These are phyloP conservation scores for Paratinospora sagittata DNA, from an alignment of 164 flowering plant genomes.

Conservation along the genomic window DNA sequence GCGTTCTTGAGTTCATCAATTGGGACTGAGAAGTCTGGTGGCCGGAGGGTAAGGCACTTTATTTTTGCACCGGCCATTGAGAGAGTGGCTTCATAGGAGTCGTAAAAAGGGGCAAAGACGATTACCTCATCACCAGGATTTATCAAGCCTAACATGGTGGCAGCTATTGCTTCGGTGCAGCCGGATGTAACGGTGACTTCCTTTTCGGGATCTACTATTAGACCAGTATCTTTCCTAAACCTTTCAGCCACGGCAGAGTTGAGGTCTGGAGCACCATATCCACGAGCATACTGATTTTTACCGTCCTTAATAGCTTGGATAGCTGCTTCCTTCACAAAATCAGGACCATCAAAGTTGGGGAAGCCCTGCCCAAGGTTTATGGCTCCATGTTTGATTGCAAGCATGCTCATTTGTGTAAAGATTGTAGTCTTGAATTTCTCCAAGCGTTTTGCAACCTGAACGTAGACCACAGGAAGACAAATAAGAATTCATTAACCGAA, in stretches of 20 bases:
- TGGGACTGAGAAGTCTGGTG: conserved; percentile 84
- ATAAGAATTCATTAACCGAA: neutral
- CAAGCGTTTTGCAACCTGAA: conserved; percentile 85
- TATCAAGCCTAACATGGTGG: conserved; percentile 87
- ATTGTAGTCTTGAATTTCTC: conserved; percentile 97
- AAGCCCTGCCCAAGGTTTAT: conserved; percentile 97
- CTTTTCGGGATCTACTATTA: conserved; percentile 82
- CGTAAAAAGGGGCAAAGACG: conserved; percentile 93
- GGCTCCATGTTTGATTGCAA: conserved; percentile 89
- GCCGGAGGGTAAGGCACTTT: conserved; percentile 62
- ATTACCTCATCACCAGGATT: conserved; percentile 96
- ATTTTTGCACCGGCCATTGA: conserved; percentile 95
- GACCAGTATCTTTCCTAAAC: conserved; percentile 78
- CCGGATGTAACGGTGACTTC: conserved; percentile 96
- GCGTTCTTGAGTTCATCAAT: conserved; percentile 64
- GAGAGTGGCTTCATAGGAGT: conserved; percentile 89
- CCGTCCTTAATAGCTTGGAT: conserved; percentile 86
- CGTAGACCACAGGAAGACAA: neutral
- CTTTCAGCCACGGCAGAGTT: conserved; percentile 74
- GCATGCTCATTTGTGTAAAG: conserved; percentile 92
- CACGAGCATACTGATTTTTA: conserved; percentile 94
- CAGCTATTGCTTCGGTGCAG: conserved; percentile 98
- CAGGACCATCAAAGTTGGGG: conserved; percentile 98
- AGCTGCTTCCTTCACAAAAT: conserved; percentile 96
- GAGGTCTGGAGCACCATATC: conserved; percentile 82